Percentiles rank a stretch among this genome's conserved stretches.
Evolutionary conservation across 2,329 filamentous ascomycete genomes (phyloP).

Genomic region (Scedosporium boydii): DNA sequence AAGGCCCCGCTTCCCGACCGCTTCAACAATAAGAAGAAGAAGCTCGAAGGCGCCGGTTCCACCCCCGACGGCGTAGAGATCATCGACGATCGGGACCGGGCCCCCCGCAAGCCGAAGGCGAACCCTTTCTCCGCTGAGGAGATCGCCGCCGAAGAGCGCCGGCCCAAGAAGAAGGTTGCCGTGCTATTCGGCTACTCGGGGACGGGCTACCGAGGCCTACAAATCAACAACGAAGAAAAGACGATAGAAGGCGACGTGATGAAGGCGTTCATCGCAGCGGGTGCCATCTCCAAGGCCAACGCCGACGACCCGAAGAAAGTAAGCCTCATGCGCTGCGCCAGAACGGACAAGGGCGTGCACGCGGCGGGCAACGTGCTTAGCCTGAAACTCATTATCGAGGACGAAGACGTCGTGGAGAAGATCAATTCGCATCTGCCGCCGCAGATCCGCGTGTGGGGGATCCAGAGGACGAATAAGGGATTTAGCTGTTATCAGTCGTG

Average conservation of each 20-base stretch:
- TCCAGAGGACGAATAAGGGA: constrained; percentile 76
- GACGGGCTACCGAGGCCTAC: constrained; percentile 95
- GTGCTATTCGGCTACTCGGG: constrained; percentile 94
- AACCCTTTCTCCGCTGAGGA: constrained; percentile 63
- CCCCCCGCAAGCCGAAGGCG: constrained; percentile 10
- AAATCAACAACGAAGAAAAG: constrained; percentile 73
- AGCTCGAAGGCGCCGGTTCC: constrained; percentile 9
- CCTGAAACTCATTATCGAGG: constrained; percentile 90
- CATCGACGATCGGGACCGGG: constrained; percentile 10
- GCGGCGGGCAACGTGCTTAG: constrained; percentile 93
- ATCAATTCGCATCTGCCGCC: constrained; percentile 79
- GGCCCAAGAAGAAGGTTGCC: constrained; percentile 92
- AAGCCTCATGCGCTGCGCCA: constrained; percentile 82
- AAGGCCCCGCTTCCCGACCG: background rate
- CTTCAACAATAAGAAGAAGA: constrained; percentile 8
- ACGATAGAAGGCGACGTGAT: constrained; percentile 97
- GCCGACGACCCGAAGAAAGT: constrained; percentile 96
- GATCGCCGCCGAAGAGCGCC: constrained; percentile 76
- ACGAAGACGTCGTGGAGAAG: constrained; percentile 75
- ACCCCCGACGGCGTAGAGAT: constrained; percentile 8
- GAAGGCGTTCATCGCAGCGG: constrained; percentile 78
- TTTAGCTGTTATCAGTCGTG: constrained; percentile 95
- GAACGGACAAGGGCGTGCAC: constrained; percentile 96
- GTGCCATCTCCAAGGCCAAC: constrained; percentile 93
- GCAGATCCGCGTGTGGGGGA: constrained; percentile 93